Conservation (phyloP, 106 monocot species). For the Dendrobium chrysotoxum region DNA sequence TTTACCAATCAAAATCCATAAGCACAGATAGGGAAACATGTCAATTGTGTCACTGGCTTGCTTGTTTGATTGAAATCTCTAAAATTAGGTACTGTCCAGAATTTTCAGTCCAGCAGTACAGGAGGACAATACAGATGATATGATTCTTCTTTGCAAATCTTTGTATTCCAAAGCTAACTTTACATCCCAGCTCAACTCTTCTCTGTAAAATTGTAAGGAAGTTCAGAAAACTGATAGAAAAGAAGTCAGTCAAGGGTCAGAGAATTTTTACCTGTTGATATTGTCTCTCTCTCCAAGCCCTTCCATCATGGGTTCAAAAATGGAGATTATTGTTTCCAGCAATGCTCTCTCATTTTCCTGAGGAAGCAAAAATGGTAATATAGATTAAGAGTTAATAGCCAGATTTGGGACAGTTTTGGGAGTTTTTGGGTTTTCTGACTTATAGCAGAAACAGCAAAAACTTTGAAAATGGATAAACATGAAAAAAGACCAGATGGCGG, state of each 20-base stretch:
- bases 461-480: not conserved
- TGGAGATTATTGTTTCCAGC: slow-evolving; percentile 59
- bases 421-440: not conserved
- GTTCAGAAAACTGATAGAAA: not conserved
- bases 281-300: slow-evolving; percentile 29
- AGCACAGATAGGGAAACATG: not conserved
- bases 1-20: not conserved
- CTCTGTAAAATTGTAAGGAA: slow-evolving; percentile 24
- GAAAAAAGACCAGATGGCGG: not conserved
- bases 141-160: slow-evolving; percentile 51
- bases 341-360: slow-evolving; percentile 30
- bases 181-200: slow-evolving; percentile 65
- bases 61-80: not conserved
- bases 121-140: slow-evolving; percentile 57
- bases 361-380: not conserved
- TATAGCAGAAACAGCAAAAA: not conserved
- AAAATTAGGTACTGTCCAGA: slow-evolving; percentile 13
- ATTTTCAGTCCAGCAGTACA: slow-evolving; percentile 34
- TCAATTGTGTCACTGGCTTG: not conserved
- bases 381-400: not conserved
- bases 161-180: slow-evolving; percentile 67
- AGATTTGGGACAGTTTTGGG: not conserved
- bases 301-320: slow-evolving; percentile 75
- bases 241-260: not conserved
- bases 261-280: slow-evolving; percentile 20